Percentiles rank a stretch among this genome's conserved stretches.
These are phyloP conservation scores for Alternaria metachromatica DNA, from an alignment of 2,329 filamentous ascomycete genomes.

Conservation along the genomic window DNA sequence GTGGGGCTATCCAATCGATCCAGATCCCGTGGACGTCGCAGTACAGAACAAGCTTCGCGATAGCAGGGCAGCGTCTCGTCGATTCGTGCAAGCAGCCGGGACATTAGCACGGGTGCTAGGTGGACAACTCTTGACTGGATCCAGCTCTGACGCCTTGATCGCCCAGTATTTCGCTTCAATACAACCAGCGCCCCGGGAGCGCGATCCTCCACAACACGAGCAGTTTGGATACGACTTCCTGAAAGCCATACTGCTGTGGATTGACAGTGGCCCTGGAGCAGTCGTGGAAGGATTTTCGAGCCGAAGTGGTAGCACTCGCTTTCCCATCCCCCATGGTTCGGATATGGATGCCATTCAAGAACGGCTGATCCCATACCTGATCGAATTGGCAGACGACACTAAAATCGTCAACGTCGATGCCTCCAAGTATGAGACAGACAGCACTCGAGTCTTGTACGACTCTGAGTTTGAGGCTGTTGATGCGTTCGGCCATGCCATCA, in stretches of 20 bases:
- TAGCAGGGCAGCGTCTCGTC: constrained; percentile 62
- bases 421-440: constrained; percentile 64
- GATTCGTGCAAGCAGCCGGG: constrained; percentile 69
- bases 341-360: constrained; percentile 62
- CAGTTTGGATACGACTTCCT: constrained; percentile 70
- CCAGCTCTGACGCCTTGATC: constrained; percentile 45
- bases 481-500: constrained; percentile 62
- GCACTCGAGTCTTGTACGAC: constrained; percentile 58
- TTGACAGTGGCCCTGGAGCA: constrained; percentile 63
- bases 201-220: constrained; percentile 48
- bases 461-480: constrained; percentile 63
- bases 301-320: constrained; percentile 53
- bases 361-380: constrained; percentile 65
- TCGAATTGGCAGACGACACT: constrained; percentile 58
- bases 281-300: constrained; percentile 65
- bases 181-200: constrained; percentile 51
- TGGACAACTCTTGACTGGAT: constrained; percentile 57
- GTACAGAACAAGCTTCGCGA: constrained; percentile 64
- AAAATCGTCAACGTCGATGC: constrained; percentile 64
- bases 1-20: constrained; percentile 67
- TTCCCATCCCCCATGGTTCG: constrained; percentile 60
- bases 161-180: constrained; percentile 59
- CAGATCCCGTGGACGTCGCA: constrained; percentile 58
- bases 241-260: constrained; percentile 68
- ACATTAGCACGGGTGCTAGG: constrained; percentile 64